These are phyloP conservation scores for Gremmenia infestans DNA, from an alignment of 2,329 filamentous ascomycete species.

Conservation along the genomic window DNA sequence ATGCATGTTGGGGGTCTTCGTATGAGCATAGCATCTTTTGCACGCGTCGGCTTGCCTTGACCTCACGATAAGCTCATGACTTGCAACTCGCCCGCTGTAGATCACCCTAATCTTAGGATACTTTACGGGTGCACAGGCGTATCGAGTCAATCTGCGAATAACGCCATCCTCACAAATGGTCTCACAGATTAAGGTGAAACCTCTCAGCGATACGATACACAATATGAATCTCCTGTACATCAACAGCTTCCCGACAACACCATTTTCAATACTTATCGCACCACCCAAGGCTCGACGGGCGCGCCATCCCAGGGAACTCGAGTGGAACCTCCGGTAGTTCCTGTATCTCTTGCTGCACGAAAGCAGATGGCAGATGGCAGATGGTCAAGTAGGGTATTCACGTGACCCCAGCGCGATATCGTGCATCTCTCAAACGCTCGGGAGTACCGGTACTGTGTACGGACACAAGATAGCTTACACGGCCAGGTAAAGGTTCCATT, in stretches of 20 bases:
- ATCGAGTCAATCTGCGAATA: background rate
- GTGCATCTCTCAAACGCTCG: background rate
- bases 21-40: slow-evolving; percentile 11
- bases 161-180: background rate
- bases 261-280: background rate
- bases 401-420: background rate
- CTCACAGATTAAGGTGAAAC: slow-evolving; percentile 2
- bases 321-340: background rate
- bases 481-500: no score
- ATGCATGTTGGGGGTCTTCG: slow-evolving; percentile 1
- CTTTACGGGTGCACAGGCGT: slow-evolving; percentile 2
- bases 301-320: background rate
- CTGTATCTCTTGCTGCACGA: background rate
- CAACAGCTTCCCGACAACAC: background rate
- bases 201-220: slow-evolving; percentile 1
- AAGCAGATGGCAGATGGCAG: background rate
- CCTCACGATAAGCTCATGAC: slow-evolving; percentile 15
- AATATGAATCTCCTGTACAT: background rate
- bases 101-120: slow-evolving; percentile 5
- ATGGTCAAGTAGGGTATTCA: background rate
- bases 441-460: background rate
- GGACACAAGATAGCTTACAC: background rate
- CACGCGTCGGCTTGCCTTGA: slow-evolving; percentile 10
- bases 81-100: slow-evolving; percentile 11
- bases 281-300: background rate